Conservation (phyloP, 176 grass and related monocot species). For the Stipa capillata region DNA sequence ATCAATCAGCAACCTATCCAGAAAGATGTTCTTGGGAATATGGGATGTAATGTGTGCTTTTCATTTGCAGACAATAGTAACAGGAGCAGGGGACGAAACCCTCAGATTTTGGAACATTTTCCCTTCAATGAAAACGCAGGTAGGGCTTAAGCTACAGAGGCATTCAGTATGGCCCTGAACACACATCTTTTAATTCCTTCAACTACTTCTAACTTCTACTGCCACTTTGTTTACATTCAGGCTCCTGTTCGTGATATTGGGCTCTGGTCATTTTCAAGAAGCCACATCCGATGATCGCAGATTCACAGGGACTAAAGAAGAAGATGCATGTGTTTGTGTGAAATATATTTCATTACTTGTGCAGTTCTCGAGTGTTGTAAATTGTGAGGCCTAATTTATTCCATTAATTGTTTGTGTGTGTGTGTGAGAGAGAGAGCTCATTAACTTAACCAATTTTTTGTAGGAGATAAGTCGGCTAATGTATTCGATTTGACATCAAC, state of each 20-base stretch:
- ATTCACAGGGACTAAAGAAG: conserved; percentile 8
- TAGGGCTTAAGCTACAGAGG: background rate
- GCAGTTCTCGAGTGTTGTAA: conserved; percentile 34
- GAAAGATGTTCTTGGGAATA: background rate
- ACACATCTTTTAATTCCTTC: too few species aligned
- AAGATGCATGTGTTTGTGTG: background rate
- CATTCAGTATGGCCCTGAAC: background rate
- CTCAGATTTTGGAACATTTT: too few species aligned
- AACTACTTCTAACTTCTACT: too few species aligned
- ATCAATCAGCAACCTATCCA: background rate
- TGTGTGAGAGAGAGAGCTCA: background rate
- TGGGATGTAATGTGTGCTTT: too few species aligned
- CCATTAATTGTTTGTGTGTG: conserved; percentile 4
- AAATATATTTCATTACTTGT: conserved; percentile 1
- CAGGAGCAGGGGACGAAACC: conserved; percentile 83
- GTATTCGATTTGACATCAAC: background rate
- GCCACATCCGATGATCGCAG: too few species aligned
- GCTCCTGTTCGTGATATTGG: too few species aligned
- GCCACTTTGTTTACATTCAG: too few species aligned
- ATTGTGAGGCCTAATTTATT: conserved; percentile 22
- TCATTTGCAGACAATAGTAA: conserved; percentile 90
- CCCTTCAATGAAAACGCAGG: too few species aligned
- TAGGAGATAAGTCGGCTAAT: background rate
- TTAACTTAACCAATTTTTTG: conserved; percentile 13
- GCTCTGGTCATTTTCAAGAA: too few species aligned